These are phyloP conservation scores for Pythium aquatile DNA, from an alignment of 352 stramenopile genomes.

Conservation along the genomic window DNA sequence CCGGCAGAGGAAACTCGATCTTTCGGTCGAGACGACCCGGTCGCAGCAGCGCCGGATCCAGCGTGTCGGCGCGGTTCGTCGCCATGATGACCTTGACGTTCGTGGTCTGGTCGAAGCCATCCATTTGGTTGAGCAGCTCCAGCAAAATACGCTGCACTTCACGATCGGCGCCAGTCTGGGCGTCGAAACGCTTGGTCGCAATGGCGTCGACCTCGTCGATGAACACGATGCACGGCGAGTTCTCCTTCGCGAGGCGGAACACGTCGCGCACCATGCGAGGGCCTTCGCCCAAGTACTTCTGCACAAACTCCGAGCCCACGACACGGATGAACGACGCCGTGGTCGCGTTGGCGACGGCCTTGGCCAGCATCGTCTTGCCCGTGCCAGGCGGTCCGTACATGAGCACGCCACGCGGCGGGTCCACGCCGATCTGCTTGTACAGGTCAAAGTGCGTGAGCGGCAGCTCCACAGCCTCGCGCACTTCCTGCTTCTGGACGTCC, in stretches of 20 bases:
- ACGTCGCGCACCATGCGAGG: constrained; percentile 99
- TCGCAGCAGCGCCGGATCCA: constrained; percentile 98
- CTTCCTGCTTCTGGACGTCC: constrained; percentile 99
- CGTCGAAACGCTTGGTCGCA: constrained; percentile 99
- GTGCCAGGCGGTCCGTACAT: constrained; percentile 96
- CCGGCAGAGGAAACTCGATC: constrained; percentile 99
- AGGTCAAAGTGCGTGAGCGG: constrained; percentile 99
- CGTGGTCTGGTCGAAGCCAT: constrained; percentile 99
- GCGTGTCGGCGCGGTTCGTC: constrained; percentile 98
- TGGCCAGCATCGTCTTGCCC: constrained; percentile 99
- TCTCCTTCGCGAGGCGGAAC: constrained; percentile 99
- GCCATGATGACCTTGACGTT: constrained; percentile 99
- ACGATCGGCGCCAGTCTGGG: constrained; percentile 95
- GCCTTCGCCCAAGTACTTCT: constrained; percentile 99
- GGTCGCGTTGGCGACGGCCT: constrained; percentile 99
- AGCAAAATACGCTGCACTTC: constrained; percentile 99
- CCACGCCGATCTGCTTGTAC: constrained; percentile 99
- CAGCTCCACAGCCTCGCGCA: constrained; percentile 99
- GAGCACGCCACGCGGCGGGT: constrained; percentile 97
- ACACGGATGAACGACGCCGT: constrained; percentile 99
- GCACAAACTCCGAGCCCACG: constrained; percentile 98
- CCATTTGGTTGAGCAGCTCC: constrained; percentile 99
- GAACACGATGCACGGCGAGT: constrained; percentile 99
- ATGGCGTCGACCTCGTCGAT: constrained; percentile 99
- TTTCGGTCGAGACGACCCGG: constrained; percentile 98